Percentiles rank a stretch among this genome's conserved stretches.
Evolutionary conservation across 2,329 filamentous ascomycete species (phyloP).

Genomic region (Geosmithia flava): DNA sequence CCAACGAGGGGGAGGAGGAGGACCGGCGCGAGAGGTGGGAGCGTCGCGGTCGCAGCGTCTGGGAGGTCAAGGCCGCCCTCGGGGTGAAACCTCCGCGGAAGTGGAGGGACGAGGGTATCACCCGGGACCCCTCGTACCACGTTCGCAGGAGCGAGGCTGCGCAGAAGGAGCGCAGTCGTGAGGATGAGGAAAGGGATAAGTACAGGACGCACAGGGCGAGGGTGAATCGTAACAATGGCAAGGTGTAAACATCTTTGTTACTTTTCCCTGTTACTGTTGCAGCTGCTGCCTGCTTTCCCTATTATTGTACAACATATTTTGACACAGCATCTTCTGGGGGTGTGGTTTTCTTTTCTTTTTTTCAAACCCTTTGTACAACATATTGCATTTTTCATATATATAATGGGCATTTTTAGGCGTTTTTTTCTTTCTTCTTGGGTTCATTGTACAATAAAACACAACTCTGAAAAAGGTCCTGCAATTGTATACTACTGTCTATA

Average conservation of each 20-base stretch:
- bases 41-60: conserved; percentile 45
- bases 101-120: conserved; percentile 45
- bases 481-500: too few species aligned
- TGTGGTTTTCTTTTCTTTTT: too few species aligned
- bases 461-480: too few species aligned
- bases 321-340: too few species aligned
- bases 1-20: conserved; percentile 44
- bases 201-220: conserved; percentile 11
- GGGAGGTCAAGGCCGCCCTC: conserved; percentile 45
- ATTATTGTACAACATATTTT: neutral
- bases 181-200: conserved; percentile 14
- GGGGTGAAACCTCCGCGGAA: conserved; percentile 48
- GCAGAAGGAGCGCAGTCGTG: conserved; percentile 13
- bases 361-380: too few species aligned
- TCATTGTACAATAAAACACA: too few species aligned
- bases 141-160: conserved; percentile 15
- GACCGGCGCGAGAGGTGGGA: conserved; percentile 49
- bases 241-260: neutral
- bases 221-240: neutral
- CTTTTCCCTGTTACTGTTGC: neutral
- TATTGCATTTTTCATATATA: too few species aligned
- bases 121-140: conserved; percentile 29
- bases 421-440: too few species aligned
- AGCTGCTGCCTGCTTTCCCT: neutral
- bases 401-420: too few species aligned